Evolutionary conservation across 768 basidiomycete species (phyloP), one percentile per base, ranked within the genome.

Genomic region (Tricholoma bakamatsutake): DNA sequence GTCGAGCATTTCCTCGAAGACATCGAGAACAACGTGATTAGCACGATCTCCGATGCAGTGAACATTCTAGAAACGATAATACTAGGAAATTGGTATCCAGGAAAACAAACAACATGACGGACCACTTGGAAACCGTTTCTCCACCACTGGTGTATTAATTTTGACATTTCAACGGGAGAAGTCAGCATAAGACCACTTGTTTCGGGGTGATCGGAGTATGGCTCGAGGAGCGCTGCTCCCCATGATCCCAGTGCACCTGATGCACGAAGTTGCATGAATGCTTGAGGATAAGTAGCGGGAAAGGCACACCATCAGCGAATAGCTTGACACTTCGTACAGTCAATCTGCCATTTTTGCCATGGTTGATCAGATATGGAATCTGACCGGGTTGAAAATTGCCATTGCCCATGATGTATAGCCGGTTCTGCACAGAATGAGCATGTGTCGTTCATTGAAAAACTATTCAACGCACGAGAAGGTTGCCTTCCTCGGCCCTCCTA

Each of bases 31-130:
- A 30, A 87, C 74, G 31, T 86, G 78, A 64, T 96, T 97, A 31
- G 93, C 93, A 43, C 84, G 83, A 64, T 98, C 96, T 1, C 91
- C 91, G 9, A 92, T 93, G 55, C 87, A 89, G 61, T 93, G 91
- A 13, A 93, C 82, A 58, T 93, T 93, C 94, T 97, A 17, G 17
- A 8, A 48, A 28, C 3, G 46, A 55, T 5, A 43, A 40, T 33
- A n/a, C 1, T 30, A 30, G 21, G 35, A 42, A n/a, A 28, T 15
- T 53, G 15, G 28, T 2, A 15, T 42, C 31, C 13, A 24, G 12
- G 4, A 34, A 40, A 54, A 13, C 48, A 51, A 52, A 52, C 45
- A 18, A 50, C 48, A 53, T 24, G 46, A 73, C 88, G 58, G 64
- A 95, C 93, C 54, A 93, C 87, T 72, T 93, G 90, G 84, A 90